Conservation (phyloP, 805 yeast genomes). For the Torulaspora franciscae region DNA sequence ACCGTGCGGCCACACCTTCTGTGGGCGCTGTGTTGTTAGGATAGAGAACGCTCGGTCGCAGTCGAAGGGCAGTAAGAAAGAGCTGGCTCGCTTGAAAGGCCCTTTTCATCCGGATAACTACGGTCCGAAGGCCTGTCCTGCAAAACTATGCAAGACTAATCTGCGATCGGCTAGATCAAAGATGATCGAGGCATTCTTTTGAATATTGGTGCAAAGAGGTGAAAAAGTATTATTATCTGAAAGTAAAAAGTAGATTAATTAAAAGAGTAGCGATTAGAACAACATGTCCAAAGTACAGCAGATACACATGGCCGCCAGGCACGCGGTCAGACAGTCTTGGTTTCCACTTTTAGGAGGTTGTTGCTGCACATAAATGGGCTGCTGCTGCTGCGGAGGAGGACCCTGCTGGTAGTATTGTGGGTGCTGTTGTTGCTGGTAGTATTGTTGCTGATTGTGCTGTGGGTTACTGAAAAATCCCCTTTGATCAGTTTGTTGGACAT, state of each 20-base stretch:
- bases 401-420: conserved; percentile 41
- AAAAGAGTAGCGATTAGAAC: conserved; percentile 31
- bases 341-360: conserved; percentile 38
- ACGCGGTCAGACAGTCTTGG: conserved; percentile 46
- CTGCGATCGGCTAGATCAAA: conserved; percentile 45
- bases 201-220: neutral
- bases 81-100: conserved; percentile 26
- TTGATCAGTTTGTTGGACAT: conserved; percentile 11
- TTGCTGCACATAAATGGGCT: conserved; percentile 52
- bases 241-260: neutral
- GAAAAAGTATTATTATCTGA: neutral
- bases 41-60: conserved; percentile 43
- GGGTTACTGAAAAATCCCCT: conserved; percentile 7
- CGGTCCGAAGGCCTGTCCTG: conserved; percentile 60
- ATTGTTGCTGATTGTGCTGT: conserved; percentile 18
- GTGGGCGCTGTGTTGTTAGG: conserved; percentile 77
- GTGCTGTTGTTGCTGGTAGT: conserved; percentile 34
- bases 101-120: conserved; percentile 41
- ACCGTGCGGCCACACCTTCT: conserved; percentile 77
- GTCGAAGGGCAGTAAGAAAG: conserved; percentile 24
- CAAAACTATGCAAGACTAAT: conserved; percentile 42
- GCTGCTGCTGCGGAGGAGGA: conserved; percentile 42
- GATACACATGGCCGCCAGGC: conserved; percentile 51
- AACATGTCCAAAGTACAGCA: conserved; percentile 52
- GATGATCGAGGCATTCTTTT: conserved; percentile 51